Percentiles rank a stretch among this genome's conserved stretches.
Conservation (phyloP, 257 asterid genomes). For the Penstemon eatonii region DNA sequence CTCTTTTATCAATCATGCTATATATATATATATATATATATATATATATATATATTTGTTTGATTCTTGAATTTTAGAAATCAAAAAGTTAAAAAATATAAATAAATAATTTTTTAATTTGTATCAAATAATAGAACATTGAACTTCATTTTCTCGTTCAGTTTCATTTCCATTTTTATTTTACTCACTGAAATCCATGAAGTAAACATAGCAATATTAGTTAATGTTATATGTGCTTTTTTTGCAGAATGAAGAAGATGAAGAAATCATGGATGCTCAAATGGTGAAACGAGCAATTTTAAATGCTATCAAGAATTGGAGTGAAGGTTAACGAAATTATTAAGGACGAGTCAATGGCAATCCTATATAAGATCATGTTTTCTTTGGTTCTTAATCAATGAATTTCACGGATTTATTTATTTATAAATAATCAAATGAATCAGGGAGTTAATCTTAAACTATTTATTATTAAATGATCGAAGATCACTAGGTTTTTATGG, state of each 20-base stretch:
- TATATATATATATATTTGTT: too few relatives aligned
- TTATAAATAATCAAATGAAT: not conserved
- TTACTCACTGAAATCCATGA: too few relatives aligned
- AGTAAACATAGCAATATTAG: not conserved
- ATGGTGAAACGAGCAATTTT: slow-evolving; percentile 64
- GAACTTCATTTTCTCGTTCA: too few relatives aligned
- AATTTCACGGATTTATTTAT: slow-evolving; percentile 20
- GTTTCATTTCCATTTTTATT: too few relatives aligned
- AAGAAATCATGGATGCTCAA: slow-evolving; percentile 50
- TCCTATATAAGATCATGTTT: not conserved
- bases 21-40: too few relatives aligned
- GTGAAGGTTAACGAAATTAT: slow-evolving; percentile 32
- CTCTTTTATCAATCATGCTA: not conserved
- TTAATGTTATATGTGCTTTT: not conserved
- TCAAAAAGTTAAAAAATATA: too few relatives aligned
- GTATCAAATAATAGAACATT: too few relatives aligned
- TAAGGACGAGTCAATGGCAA: not conserved
- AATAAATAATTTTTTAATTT: too few relatives aligned
- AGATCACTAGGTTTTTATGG: slow-evolving; percentile 38
- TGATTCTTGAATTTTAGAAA: too few relatives aligned
- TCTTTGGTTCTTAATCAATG: slow-evolving; percentile 9
- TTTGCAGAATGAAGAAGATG: slow-evolving; percentile 63
- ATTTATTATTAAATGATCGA: slow-evolving; percentile 30
- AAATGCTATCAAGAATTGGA: slow-evolving; percentile 78
- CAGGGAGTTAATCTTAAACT: slow-evolving; percentile 1